Conservation (phyloP, 2,329 filamentous ascomycete genomes). For the Stylonectria norvegica region DNA sequence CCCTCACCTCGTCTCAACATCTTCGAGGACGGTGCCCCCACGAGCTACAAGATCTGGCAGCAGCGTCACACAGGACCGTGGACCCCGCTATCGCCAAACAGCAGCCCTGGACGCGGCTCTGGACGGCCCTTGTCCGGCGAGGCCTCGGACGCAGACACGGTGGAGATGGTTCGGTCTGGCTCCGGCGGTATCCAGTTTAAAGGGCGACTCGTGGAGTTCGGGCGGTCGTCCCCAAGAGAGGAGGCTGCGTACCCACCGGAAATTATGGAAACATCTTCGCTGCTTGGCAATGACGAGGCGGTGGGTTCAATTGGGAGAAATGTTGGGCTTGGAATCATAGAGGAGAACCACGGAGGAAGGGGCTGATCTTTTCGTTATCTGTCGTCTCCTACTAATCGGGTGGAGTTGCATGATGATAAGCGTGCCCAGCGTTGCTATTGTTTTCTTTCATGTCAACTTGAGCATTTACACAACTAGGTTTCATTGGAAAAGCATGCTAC, state of each 20-base stretch:
- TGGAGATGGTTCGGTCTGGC: constrained; percentile 23
- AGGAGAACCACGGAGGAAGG: constrained; percentile 2
- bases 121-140: constrained; percentile 5
- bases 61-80: constrained; percentile 15
- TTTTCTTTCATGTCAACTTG: too few species aligned
- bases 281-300: constrained; percentile 8
- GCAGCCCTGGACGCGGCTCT: constrained; percentile 3
- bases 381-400: too few species aligned
- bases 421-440: too few species aligned
- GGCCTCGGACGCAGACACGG: constrained; percentile 6
- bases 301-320: constrained; percentile 1
- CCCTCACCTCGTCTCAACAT: constrained; percentile 13
- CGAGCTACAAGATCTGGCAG: constrained; percentile 13
- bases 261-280: constrained; percentile 10
- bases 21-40: constrained; percentile 9
- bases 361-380: too few species aligned
- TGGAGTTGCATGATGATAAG: too few species aligned
- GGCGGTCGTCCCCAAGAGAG: constrained; percentile 10
- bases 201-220: constrained; percentile 21
- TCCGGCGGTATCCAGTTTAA: constrained; percentile 24
- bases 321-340: constrained; percentile 11
- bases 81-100: constrained; percentile 5
- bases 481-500: too few species aligned
- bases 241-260: constrained; percentile 13
- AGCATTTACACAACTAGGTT: too few species aligned